Percentiles rank a stretch among this genome's conserved stretches.
phyloP scores from a whole-genome alignment of 176 grass and related monocot species.

The Juncus effusus region DNA sequence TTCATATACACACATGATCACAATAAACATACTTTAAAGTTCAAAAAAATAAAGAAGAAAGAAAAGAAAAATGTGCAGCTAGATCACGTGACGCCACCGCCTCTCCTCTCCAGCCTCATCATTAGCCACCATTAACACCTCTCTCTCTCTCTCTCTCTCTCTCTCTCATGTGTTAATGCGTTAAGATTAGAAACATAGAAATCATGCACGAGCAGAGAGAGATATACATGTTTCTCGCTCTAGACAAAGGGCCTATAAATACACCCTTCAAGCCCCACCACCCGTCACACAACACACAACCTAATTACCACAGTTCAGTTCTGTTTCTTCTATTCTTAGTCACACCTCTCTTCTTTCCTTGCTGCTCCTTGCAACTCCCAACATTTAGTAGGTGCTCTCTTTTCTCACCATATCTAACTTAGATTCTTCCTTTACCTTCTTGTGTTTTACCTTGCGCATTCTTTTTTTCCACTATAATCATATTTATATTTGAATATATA shows the following conservation, averaged over 20 bases:
- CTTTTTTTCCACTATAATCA: neutral
- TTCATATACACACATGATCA: neutral
- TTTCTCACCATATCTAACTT: constrained; percentile 1
- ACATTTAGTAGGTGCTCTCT: constrained; percentile 31
- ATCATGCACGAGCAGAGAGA: constrained; percentile 10
- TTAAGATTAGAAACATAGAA: constrained; percentile 25
- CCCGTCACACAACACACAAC: constrained; percentile 20
- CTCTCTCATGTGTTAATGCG: neutral
- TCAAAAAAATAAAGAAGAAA: constrained; percentile 5
- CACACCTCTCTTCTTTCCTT: constrained; percentile 17
- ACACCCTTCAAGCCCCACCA: constrained; percentile 38
- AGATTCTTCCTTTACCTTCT: constrained; percentile 19
- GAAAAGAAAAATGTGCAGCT: constrained; percentile 3
- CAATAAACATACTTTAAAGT: neutral
- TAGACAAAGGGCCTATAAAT: constrained; percentile 51
- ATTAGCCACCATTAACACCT: constrained; percentile 77
- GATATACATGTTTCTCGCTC: constrained; percentile 18
- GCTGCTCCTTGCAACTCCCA: constrained; percentile 12
- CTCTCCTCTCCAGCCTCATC: constrained; percentile 39
- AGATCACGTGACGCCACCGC: constrained; percentile 58
- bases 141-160: constrained; percentile 23
- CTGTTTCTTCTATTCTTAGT: constrained; percentile 9
- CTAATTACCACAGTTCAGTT: neutral
- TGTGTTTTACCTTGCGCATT: neutral
- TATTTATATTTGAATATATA: too few species aligned